These are phyloP conservation scores for Tricholoma flavovirens DNA, from an alignment of 768 basidiomycete genomes.

Conservation along the genomic window DNA sequence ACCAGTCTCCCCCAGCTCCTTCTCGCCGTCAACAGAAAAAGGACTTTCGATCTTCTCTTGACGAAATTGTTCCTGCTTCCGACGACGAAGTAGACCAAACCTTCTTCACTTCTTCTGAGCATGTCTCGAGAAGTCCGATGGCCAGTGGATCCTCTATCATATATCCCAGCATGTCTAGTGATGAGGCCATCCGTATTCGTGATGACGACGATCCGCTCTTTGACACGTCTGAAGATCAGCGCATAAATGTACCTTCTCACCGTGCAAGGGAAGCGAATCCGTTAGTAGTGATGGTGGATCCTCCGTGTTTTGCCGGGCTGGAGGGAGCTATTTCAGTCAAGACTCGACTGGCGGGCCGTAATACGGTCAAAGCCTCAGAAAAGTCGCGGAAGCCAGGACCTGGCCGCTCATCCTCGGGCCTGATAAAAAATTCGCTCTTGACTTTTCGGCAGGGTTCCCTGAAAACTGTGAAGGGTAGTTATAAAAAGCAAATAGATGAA, in stretches of 20 bases:
- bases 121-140: too few species aligned
- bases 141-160: background rate
- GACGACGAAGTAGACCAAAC: slow-evolving; percentile 30
- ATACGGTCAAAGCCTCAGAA: background rate
- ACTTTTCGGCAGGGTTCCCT: slow-evolving; percentile 47
- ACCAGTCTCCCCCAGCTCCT: slow-evolving; percentile 7
- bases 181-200: background rate
- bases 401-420: slow-evolving; percentile 42
- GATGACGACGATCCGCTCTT: slow-evolving; percentile 6
- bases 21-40: slow-evolving; percentile 6
- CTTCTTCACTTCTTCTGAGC: background rate
- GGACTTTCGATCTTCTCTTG: slow-evolving; percentile 21
- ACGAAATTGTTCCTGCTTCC: slow-evolving; percentile 27
- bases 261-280: slow-evolving; percentile 48
- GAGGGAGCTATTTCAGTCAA: slow-evolving; percentile 46
- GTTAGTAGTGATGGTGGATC: slow-evolving; percentile 47
- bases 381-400: slow-evolving; percentile 37
- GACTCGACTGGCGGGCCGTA: slow-evolving; percentile 33
- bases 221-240: slow-evolving; percentile 1
- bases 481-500: slow-evolving; percentile 12
- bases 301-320: slow-evolving; percentile 24
- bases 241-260: slow-evolving; percentile 31
- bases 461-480: slow-evolving; percentile 46
- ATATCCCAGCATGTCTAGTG: background rate
- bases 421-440: slow-evolving; percentile 42